Evolutionary conservation across 805 yeast species (phyloP).

Genomic region (Hanseniaspora jakobsenii): DNA sequence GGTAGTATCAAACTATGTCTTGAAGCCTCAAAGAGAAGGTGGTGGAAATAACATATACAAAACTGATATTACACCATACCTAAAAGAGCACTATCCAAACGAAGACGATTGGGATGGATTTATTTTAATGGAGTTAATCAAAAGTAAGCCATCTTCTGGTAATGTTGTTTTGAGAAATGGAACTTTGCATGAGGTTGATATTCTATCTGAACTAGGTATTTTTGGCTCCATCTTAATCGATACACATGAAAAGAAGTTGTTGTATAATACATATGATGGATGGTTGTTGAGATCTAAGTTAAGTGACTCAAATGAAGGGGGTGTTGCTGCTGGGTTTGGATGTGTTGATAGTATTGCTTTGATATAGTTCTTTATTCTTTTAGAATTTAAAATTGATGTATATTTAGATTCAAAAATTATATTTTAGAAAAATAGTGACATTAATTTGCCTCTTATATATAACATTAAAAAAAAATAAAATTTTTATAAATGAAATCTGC

Average conservation of each 20-base stretch:
- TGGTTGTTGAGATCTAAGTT: conserved; percentile 82
- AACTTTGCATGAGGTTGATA: conserved; percentile 51
- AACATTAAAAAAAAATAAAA: too few relatives aligned
- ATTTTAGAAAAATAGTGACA: too few relatives aligned
- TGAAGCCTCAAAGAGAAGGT: conserved; percentile 98
- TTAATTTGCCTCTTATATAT: too few relatives aligned
- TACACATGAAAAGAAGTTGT: conserved; percentile 39
- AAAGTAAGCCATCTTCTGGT: conserved; percentile 48
- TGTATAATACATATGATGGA: conserved; percentile 61
- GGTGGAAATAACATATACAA: conserved; percentile 94
- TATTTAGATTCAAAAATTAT: background rate
- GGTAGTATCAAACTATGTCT: conserved; percentile 58
- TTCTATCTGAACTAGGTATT: conserved; percentile 82
- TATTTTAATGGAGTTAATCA: conserved; percentile 84
- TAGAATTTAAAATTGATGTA: background rate
- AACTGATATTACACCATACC: conserved; percentile 66
- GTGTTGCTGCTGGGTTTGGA: conserved; percentile 98
- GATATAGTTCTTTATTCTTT: background rate
- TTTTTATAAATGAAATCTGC: too few relatives aligned
- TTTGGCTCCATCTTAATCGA: conserved; percentile 77
- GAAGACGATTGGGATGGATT: conserved; percentile 78
- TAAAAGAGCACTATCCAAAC: conserved; percentile 37
- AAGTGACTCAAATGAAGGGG: conserved; percentile 85
- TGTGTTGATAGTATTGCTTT: conserved; percentile 78
- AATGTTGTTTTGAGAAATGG: conserved; percentile 65